Percentiles rank a stretch among this genome's conserved stretches.
Evolutionary conservation across 2,329 filamentous ascomycete species (phyloP).

Genomic region (Sarocladiaceae sp.): DNA sequence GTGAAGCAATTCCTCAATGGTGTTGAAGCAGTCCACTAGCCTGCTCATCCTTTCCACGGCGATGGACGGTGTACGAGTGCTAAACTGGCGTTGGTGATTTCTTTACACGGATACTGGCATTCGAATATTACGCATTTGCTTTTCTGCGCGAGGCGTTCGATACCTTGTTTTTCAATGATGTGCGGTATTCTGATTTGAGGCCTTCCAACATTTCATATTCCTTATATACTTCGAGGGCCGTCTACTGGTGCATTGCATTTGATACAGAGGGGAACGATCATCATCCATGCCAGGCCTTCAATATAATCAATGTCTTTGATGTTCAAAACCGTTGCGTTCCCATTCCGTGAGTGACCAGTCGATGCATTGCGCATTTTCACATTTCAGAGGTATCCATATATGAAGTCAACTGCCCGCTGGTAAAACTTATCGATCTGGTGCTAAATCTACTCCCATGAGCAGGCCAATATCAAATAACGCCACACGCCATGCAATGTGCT

Average conservation of each 20-base stretch:
- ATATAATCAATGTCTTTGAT: too few species aligned
- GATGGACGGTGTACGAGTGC: too few species aligned
- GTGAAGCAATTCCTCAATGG: slow-evolving; percentile 77
- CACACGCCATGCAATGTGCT: slow-evolving; percentile 31
- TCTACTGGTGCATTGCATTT: too few species aligned
- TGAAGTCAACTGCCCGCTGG: not conserved
- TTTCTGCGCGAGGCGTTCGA: slow-evolving; percentile 1
- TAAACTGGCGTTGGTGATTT: too few species aligned
- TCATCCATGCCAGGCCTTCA: too few species aligned
- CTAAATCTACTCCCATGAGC: not conserved
- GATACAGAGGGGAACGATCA: too few species aligned
- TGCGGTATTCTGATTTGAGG: slow-evolving; percentile 3
- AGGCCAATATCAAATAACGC: not conserved
- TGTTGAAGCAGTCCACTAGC: slow-evolving; percentile 51
- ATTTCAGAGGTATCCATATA: not conserved
- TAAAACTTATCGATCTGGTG: not conserved
- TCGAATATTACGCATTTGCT: not conserved
- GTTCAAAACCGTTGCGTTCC: too few species aligned
- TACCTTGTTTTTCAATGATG: not conserved
- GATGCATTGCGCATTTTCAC: too few species aligned
- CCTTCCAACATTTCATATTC: not conserved
- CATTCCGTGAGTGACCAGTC: too few species aligned
- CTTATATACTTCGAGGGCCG: not conserved
- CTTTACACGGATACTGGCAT: not conserved
- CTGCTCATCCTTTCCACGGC: too few species aligned